Evolutionary conservation across 768 basidiomycete genomes (phyloP), one percentile per base, ranked within the genome.

Genomic region (Suillus spraguei): DNA sequence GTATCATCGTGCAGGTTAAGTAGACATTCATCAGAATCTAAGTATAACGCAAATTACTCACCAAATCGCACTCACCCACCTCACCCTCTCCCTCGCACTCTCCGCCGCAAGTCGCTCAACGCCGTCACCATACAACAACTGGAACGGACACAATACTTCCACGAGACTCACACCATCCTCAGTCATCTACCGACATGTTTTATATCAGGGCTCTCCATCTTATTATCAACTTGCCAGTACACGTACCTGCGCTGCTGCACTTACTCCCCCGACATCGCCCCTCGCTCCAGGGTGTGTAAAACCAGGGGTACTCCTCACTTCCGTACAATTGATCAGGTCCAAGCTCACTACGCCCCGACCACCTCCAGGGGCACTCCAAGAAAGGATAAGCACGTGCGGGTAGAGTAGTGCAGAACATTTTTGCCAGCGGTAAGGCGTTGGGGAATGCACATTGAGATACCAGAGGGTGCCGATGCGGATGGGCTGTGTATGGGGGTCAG

Each of bases 41-140:
- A 54, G 42, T 32, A 13, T 24, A 17, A 17, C 56, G 42, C n/a
- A 47, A 68, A 65, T 33, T 1, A 79, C 87, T 55, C 70, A 94
- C 95, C 92, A 95, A 61, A 97, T 84, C 5, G 93, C 85, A 69
- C 91, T 92, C 14, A 96, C 94, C 95, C 95, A 97, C 74, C 90
- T 87, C 59, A 94, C 89, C 67, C 95, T 82, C 73, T 95, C 92
- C 63, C 91, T 75, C 8, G 94, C 83, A 66, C 92, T 95, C 71
- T 96, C 95, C n/a, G 92, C 89, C 6, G 89, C 95, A 32, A 97
- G 73, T 9, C 95, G 78, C 72, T 97, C 95, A 2, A 95, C 87
- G 1, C 95, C 95, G 72, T 97, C 95, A 13, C 85, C 83, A 72
- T 97, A 97, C 41, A 95, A 71, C 80, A 97, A 84, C 72, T 96